phyloP scores from a whole-genome alignment of 2,329 filamentous ascomycete species.

The Cordyceps cicadae region DNA sequence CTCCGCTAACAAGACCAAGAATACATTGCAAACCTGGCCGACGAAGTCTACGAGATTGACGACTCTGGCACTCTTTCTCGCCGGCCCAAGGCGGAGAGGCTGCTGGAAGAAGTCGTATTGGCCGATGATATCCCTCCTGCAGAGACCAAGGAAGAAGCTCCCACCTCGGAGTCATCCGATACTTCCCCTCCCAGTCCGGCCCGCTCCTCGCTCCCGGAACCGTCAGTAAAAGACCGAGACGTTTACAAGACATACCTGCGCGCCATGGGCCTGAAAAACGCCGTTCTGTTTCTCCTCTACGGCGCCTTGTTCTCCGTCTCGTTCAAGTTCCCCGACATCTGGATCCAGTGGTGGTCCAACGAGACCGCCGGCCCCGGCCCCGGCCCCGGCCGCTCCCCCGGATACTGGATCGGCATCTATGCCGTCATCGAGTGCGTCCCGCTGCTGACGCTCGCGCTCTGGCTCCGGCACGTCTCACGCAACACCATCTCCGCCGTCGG shows the following conservation, averaged over 20 bases:
- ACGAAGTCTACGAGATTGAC: neutral
- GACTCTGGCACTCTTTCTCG: neutral
- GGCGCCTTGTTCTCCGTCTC: neutral
- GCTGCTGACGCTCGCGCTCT: too few relatives aligned
- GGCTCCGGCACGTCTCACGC: neutral
- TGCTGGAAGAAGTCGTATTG: neutral
- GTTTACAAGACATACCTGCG: constrained; percentile 2
- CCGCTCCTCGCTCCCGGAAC: neutral
- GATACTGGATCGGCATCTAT: neutral
- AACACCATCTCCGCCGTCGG: neutral
- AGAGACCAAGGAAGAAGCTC: neutral
- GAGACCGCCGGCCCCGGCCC: neutral
- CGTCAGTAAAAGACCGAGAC: neutral
- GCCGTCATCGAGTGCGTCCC: neutral
- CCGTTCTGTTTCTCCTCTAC: neutral
- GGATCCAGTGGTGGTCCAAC: constrained; percentile 7
- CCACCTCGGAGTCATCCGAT: neutral
- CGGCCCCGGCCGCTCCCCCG: neutral
- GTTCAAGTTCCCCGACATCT: constrained; percentile 1
- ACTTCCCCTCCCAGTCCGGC: neutral
- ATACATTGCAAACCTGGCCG: constrained; percentile 1
- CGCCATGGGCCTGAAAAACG: neutral
- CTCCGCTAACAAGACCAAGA: neutral
- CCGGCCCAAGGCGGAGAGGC: neutral
- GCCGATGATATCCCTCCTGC: neutral